Evolutionary conservation across 1,284 basidiomycete genomes (phyloP).

Genomic region (Ceraceosorus bombacis): DNA sequence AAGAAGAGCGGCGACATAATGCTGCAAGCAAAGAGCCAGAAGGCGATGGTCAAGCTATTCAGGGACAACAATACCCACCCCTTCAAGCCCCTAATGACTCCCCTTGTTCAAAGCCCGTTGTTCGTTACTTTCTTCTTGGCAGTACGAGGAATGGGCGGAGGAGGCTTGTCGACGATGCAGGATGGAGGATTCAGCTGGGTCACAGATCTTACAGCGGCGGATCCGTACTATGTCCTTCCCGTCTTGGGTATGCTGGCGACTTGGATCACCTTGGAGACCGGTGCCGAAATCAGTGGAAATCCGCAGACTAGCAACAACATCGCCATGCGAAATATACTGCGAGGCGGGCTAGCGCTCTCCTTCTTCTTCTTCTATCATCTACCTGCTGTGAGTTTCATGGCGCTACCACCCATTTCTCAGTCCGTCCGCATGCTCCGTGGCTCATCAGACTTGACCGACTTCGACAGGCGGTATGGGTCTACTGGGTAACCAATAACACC

Average conservation of each 20-base stretch:
- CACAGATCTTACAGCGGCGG: constrained; percentile 67
- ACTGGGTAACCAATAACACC: constrained; percentile 55
- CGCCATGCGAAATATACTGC: constrained; percentile 65
- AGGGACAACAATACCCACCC: constrained; percentile 65
- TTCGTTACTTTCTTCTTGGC: constrained; percentile 81
- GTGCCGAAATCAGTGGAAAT: constrained; percentile 57
- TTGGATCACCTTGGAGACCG: constrained; percentile 61
- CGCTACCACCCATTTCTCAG: neutral
- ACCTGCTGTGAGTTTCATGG: constrained; percentile 18
- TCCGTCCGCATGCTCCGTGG: neutral
- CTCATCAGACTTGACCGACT: neutral
- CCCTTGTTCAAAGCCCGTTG: constrained; percentile 68
- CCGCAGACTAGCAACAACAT: constrained; percentile 49
- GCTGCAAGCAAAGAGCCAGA: constrained; percentile 56
- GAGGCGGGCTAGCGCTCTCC: constrained; percentile 58
- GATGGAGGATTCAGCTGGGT: constrained; percentile 71
- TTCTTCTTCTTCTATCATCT: constrained; percentile 58
- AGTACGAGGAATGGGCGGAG: constrained; percentile 63
- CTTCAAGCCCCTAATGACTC: constrained; percentile 57
- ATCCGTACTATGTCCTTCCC: constrained; percentile 69
- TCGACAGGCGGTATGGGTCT: constrained; percentile 59
- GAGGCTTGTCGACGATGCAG: constrained; percentile 66
- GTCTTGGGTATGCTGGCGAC: constrained; percentile 60
- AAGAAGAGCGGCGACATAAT: constrained; percentile 55
- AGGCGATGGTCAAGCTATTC: constrained; percentile 62